Evolutionary conservation across 2,329 filamentous ascomycete species (phyloP).

Genomic region (Fusarium continuum): DNA sequence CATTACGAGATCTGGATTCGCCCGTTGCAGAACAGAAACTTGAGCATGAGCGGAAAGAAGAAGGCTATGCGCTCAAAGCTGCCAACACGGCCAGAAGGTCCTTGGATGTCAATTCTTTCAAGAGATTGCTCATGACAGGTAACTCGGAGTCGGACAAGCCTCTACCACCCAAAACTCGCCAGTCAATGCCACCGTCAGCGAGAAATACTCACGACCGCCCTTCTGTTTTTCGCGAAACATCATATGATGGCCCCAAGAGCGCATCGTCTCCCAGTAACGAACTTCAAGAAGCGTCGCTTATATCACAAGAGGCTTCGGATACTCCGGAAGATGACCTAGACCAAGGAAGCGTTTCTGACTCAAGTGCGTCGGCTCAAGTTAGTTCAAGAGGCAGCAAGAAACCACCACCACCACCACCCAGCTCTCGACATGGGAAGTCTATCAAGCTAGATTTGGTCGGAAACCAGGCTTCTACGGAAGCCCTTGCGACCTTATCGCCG

Average conservation of each 20-base stretch:
- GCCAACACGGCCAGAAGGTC: conserved; percentile 53
- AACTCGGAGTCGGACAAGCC: conserved; percentile 53
- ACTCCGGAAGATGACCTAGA: conserved; percentile 37
- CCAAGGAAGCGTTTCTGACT: conserved; percentile 41
- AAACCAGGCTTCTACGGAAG: conserved; percentile 40
- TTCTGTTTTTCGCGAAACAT: conserved; percentile 25
- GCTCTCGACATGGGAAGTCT: conserved; percentile 79
- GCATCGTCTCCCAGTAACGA: conserved; percentile 13
- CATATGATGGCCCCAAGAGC: conserved; percentile 25
- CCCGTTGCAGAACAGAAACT: conserved; percentile 46
- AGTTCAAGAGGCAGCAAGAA: conserved; percentile 61
- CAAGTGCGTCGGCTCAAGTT: conserved; percentile 41
- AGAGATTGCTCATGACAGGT: conserved; percentile 78
- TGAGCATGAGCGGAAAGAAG: conserved; percentile 45
- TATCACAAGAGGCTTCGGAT: conserved; percentile 35
- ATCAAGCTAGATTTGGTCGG: conserved; percentile 62
- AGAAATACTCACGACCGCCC: conserved; percentile 24
- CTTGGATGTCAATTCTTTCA: conserved; percentile 82
- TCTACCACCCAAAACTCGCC: conserved; percentile 10
- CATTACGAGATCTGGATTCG: conserved; percentile 60
- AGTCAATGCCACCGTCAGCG: conserved; percentile 11
- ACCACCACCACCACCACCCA: conserved; percentile 76
- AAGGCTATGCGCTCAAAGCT: conserved; percentile 47
- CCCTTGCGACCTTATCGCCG: conserved; percentile 28
- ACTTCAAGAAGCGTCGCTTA: conserved; percentile 35